Base-by-base conservation (phyloP, 306 rosid species). In the Lablab purpureus region DNA sequence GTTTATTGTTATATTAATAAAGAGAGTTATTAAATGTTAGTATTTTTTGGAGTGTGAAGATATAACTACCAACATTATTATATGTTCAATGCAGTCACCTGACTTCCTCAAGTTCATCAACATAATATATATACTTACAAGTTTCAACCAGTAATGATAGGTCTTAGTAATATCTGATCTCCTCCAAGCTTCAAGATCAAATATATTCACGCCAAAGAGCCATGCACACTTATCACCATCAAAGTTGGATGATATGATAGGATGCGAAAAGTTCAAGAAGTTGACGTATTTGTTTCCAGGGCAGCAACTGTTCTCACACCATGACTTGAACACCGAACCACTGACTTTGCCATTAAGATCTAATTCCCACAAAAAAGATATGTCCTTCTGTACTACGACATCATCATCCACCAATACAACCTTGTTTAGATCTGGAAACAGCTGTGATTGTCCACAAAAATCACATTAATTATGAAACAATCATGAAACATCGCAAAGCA, bases 101-200 rank as follows among this genome's bases (percentile, higher is more conserved):
- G 25, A 22, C 17, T 56, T 22, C 15, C 28, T 22, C 23, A 54
- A 19, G 12, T 19, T 52, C 17, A 17, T 58, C 6, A 32, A 17
- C 46, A 80, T 63, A 73, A n/a, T 63, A 1, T 1, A 27, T 27
- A 0, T 30, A 76, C 97, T 89, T 82, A 93, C 97, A 67, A 71
- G 84, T 71, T 88, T 87, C 60, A 91, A 63, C 97, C 97, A 93
- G 8, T 75, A 85, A 82, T 75, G 96, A 74, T 90, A 88, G 10
- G 83, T 91, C 46, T 83, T 71, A 15, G 96, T 88, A 19, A 93
- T 91, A 71, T 87, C 88, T 78, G 92, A 81, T 77, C 77, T 88
- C 88, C 97, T 84, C 97, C 97, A 93, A 76, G 94, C 96, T 80
- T 79, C 89, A 41, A 93, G 93, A 83, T 93, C 91, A 71, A 91